A percentile compares a stretch with the other conserved stretches of the same genome.
Conservation (phyloP, 23 red algal species). For the Agarophyton chilense region DNA sequence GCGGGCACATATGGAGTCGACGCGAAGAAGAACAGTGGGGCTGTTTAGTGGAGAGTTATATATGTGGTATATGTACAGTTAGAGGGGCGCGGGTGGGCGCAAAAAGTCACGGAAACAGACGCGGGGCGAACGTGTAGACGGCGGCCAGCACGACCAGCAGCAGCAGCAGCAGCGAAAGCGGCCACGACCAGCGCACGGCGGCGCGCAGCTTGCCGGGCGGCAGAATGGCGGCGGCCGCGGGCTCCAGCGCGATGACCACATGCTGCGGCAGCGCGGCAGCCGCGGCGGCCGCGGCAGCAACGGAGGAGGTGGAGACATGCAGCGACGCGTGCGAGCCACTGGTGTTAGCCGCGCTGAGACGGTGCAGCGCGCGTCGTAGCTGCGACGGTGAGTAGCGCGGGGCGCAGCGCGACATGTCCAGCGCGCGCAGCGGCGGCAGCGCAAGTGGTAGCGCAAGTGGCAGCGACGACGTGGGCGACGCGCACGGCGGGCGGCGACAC, state of each 20-base stretch:
- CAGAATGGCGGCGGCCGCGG: neutral
- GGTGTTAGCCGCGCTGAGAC: neutral
- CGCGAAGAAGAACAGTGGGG: too few species aligned
- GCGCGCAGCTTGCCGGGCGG: neutral
- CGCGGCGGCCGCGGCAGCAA: too few species aligned
- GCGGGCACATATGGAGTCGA: too few species aligned
- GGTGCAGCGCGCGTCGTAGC: neutral
- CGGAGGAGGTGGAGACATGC: neutral
- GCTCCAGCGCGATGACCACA: neutral
- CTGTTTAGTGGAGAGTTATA: too few species aligned
- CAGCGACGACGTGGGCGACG: too few species aligned
- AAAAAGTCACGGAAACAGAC: neutral
- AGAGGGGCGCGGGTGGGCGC: too few species aligned
- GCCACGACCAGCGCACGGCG: neutral
- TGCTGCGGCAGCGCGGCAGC: neutral
- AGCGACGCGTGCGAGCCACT: neutral
- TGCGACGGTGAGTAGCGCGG: conserved; percentile 3
- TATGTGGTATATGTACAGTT: too few species aligned
- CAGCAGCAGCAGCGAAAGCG: neutral
- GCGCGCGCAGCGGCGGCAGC: neutral
- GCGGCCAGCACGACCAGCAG: neutral
- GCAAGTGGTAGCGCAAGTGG: neutral
- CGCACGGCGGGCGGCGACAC: too few species aligned
- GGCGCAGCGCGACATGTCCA: neutral
- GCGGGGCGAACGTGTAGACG: neutral